Conservation (phyloP, 75 land plant genomes). For the Picea sitchensis region DNA sequence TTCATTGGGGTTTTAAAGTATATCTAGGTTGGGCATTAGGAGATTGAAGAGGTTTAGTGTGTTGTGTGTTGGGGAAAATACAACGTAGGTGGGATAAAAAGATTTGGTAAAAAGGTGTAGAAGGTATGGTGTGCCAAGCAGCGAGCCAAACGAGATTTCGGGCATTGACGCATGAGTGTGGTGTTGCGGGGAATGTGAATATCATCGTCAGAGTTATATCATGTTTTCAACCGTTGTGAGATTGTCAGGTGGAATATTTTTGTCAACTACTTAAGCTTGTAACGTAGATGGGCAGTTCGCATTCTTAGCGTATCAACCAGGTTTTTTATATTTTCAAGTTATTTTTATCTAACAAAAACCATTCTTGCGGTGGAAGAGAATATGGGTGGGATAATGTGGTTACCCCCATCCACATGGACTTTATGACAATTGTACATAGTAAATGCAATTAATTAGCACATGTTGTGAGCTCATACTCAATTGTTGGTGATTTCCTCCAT, state of each 20-base stretch:
- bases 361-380: slow-evolving; percentile 11
- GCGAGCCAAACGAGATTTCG: slow-evolving; percentile 71
- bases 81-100: background rate
- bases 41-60: no score
- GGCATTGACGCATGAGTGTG: slow-evolving; percentile 67
- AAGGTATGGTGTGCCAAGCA: slow-evolving; percentile 86
- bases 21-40: background rate
- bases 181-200: slow-evolving; percentile 26
- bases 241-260: slow-evolving; percentile 62
- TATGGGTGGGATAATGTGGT: background rate
- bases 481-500: background rate
- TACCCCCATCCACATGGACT: background rate
- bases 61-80: background rate
- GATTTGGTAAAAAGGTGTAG: background rate
- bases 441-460: background rate
- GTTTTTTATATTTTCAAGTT: slow-evolving; percentile 2
- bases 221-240: no score
- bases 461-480: background rate
- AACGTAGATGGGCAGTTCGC: slow-evolving; percentile 39
- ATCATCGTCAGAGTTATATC: no score
- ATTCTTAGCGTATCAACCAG: background rate
- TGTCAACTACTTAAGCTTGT: slow-evolving; percentile 74
- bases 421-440: slow-evolving; percentile 7
- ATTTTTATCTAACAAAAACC: slow-evolving; percentile 5
- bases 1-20: background rate